Evolutionary conservation across 352 stramenopile species (phyloP), one percentile per base, ranked within the genome.

Genomic region (Phytophthora pisi): DNA sequence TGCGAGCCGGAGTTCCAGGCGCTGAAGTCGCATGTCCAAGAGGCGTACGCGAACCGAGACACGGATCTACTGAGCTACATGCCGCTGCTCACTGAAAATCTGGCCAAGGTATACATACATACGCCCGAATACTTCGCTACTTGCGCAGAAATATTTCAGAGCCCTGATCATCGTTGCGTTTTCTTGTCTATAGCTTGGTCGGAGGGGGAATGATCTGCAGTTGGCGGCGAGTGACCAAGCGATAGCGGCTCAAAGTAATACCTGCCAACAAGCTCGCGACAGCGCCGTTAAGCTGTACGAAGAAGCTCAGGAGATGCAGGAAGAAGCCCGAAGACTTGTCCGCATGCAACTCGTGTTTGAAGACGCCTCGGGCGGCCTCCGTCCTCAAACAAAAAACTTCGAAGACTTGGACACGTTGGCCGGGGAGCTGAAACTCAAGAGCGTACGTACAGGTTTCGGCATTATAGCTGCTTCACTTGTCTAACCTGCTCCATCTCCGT

Each of bases 391-490:
- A 3, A 75, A 85, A 50, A 75, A 66, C 4, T 90, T 89, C 38
- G 53, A 56, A 0, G 70, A 79, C 11, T 69, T 92, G 5, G 43
- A 75, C 5, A 28, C 20, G 1, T 51, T 89, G 6, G 72, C 79
- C 1, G 58, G 24, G 5, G 66, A 86, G n/a, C 36, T 91, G 1
- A 79, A 77, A 49, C 50, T 88, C 6, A 91, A 88, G 61, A 81
- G 74, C 42, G 74, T 81, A 64, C 28, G 70, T 69, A 16, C n/a
- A 18, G n/a, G 30, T 10, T 36, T 36, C 16, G 23, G 26, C 9
- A 4, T 49, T 2, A 11, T 23, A 11, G 11, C 36, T 15, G 16
- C 18, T 20, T 20, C 20, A 20, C 20, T 20, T 20, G 20, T 20
- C 20, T 1, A 20, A 20, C 20, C 20, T 20, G 20, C 20, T 20